A percentile compares a stretch with the other conserved stretches of the same genome.
Evolutionary conservation across 2,329 filamentous ascomycete genomes (phyloP).

Genomic region (Pseudogymnoascus destructans): DNA sequence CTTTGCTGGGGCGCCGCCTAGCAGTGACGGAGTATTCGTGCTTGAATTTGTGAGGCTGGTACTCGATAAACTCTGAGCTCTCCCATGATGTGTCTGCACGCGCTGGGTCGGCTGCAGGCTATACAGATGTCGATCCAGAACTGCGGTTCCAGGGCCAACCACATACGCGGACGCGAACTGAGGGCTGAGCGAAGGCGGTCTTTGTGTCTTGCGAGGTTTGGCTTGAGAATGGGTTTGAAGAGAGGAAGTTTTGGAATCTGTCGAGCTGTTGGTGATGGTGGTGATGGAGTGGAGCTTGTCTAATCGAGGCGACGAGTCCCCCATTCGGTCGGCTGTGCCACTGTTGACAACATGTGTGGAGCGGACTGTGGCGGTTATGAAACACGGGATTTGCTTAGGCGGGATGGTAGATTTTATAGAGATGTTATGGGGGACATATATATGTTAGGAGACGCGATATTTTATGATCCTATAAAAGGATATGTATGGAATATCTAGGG

Average conservation of each 20-base stretch:
- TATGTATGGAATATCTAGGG: not conserved
- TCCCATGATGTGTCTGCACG: conserved; percentile 8
- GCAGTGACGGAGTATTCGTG: conserved; percentile 5
- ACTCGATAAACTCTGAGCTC: conserved; percentile 7
- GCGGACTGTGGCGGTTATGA: not conserved
- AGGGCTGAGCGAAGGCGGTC: not conserved
- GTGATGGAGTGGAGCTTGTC: conserved; percentile 6
- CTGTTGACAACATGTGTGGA: conserved; percentile 8
- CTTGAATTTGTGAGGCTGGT: conserved; percentile 7
- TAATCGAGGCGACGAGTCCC: conserved; percentile 4
- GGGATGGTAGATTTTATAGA: not conserved
- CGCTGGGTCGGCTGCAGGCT: conserved; percentile 3
- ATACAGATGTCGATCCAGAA: conserved; percentile 6
- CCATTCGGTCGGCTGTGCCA: conserved; percentile 8
- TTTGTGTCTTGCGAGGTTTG: not conserved
- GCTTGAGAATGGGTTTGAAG: not conserved
- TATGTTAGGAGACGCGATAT: not conserved
- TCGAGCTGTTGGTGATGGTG: conserved; percentile 1
- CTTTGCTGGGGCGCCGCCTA: not conserved
- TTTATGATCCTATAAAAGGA: too few species aligned
- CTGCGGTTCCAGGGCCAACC: conserved; percentile 7
- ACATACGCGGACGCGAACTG: not conserved
- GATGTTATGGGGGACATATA: not conserved
- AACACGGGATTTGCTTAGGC: not conserved
- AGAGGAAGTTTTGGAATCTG: not conserved